Base-by-base conservation (phyloP, 805 yeast genomes). In the Saccharomycopsis lassenensis region DNA sequence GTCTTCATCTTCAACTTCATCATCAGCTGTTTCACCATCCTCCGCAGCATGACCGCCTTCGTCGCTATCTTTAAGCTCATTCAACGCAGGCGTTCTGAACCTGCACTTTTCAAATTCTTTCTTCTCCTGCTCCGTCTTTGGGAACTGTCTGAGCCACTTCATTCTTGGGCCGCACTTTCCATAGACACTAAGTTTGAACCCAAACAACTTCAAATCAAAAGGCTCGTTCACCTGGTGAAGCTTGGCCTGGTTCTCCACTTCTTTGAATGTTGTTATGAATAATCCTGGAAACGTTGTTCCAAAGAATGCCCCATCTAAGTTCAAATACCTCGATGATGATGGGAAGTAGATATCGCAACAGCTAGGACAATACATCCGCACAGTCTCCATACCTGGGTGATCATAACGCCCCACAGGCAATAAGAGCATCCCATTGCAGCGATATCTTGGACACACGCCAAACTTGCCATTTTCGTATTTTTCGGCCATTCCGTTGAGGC, bases 211-310 rank as follows among this genome's bases (percentile, higher is more conserved):
- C 51, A 86, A 68, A 33, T 82, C 80, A 53, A 33, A 39, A 1
- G 52, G 48, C 8, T 55, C 56, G 29, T 69, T 72, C 45, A 73
- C 62, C 6, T 39, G 43, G 50, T 81, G 65, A 40, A 71, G 64
- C 39, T 68, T 65, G 47, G 84, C 77, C 50, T 81, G 85, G 48
- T 73, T 72, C 52, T 81, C 94, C 34, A 86, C 72, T 46, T 85
- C 96, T n/a, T 91, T 85, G 60, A 79, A 86, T 70, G 83, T 80
- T 53, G 86, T 82, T 43, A 91, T 73, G 50, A 91, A 81, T 47
- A 91, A 69, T 2, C 95, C 96, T 1, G 95, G 91, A 61, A 91
- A 91, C 24, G 93, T 77, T 0, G 97, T 85, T 4, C 98, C 97
- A 62, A 93, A 91, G 51, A 80, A 91, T 1, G 97, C 95, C 4